These are phyloP conservation scores for Agastache rugosa DNA, from an alignment of 257 asterid genomes.

Conservation along the genomic window DNA sequence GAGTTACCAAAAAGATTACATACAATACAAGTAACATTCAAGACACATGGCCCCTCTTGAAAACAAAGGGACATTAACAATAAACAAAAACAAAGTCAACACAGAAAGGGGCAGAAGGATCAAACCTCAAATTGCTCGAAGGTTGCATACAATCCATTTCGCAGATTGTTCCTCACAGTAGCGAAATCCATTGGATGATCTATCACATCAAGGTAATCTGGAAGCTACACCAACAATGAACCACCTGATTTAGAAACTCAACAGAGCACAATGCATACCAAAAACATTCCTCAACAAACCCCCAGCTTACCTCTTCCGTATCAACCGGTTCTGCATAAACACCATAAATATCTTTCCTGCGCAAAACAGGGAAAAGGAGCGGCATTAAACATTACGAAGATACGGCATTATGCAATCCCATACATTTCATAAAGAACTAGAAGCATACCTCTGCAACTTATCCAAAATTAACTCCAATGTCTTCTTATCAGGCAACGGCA, in stretches of 20 bases:
- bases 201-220: constrained; percentile 93
- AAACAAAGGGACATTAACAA: not conserved
- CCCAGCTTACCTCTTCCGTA: constrained; percentile 88
- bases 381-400: constrained; percentile 37
- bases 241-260: constrained; percentile 27
- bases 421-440: constrained; percentile 32
- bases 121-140: constrained; percentile 87
- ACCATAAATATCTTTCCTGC: constrained; percentile 95
- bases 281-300: constrained; percentile 13
- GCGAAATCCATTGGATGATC: constrained; percentile 96
- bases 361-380: constrained; percentile 41
- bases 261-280: constrained; percentile 19
- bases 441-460: constrained; percentile 92
- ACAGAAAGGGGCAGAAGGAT: not conserved
- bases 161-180: constrained; percentile 87
- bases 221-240: constrained; percentile 68
- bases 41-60: not conserved
- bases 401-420: constrained; percentile 19
- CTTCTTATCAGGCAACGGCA: constrained; percentile 83
- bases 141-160: constrained; percentile 69
- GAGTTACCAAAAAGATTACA: not conserved
- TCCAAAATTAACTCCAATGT: constrained; percentile 77
- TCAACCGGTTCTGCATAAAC: constrained; percentile 98
- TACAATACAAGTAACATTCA: not conserved
- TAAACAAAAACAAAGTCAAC: not conserved